phyloP scores from a whole-genome alignment of 257 asterid genomes.

The Striga asiatica region DNA sequence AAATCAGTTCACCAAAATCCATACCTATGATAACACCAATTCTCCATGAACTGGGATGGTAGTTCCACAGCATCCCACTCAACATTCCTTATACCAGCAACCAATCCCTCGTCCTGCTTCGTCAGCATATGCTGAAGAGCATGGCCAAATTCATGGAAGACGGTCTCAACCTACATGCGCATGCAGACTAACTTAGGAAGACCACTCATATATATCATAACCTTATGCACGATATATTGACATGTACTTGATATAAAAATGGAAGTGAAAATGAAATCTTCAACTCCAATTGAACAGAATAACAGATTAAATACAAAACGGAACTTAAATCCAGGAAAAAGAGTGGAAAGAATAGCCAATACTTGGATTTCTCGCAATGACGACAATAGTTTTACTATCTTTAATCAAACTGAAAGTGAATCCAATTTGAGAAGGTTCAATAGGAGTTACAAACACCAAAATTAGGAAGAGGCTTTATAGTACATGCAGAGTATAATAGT shows the following conservation, averaged over 20 bases:
- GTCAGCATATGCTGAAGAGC: constrained; percentile 99
- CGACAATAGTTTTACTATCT: neutral
- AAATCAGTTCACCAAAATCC: neutral
- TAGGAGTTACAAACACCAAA: neutral
- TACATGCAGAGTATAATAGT: neutral
- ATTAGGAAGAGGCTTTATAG: neutral
- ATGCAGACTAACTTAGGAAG: neutral
- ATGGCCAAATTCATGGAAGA: constrained; percentile 97
- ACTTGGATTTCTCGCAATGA: neutral
- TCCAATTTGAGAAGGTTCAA: neutral
- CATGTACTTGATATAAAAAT: neutral
- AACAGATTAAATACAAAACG: neutral
- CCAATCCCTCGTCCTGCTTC: constrained; percentile 94
- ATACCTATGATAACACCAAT: constrained; percentile 98
- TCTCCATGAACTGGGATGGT: constrained; percentile 97
- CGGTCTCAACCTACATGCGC: constrained; percentile 81
- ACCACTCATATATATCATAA: neutral
- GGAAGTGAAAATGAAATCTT: neutral
- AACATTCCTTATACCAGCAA: constrained; percentile 84
- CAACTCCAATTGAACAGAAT: neutral
- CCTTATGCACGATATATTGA: neutral
- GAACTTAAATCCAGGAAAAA: neutral
- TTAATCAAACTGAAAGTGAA: neutral
- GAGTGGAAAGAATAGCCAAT: no score
- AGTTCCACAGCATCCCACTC: constrained; percentile 99